Base-by-base conservation (phyloP, 805 yeast species). In the Candida nanaspora region DNA sequence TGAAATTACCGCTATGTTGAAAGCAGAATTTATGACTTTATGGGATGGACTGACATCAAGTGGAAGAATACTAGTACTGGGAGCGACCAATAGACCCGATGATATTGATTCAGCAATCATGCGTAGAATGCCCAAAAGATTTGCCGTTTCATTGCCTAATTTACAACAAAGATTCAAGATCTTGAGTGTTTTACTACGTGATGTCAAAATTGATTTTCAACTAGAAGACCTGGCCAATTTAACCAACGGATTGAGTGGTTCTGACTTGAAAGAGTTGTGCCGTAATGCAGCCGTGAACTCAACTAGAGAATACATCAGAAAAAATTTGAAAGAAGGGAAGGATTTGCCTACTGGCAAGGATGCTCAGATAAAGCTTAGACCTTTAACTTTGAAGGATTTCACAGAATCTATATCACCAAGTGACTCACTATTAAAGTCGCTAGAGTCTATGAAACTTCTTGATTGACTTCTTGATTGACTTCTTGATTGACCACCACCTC, bases 21-120 rank as follows among this genome's bases (percentile, higher is more conserved):
- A 91, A 62, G 96, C 98, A 1, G 98, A 91, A 61, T 93, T 91
- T 55, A 91, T 91, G 97, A 87, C 96, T 0, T 66, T 91, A 38
- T 91, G 98, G 98, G 98, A 91, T 60, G 98, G 98, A 0, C 67
- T 91, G 26, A 63, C 75, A 7, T 73, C 84, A 9, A 58, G 63
- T n/a, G 95, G 95, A 2, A 70, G 95, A 36, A 75, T 93, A 4
- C 66, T 91, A 66, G 87, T 91, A 2, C 73, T 91, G 52, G 98
- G 98, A 3, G 98, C 98, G 9, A 91, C 98, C 0, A 91, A 91
- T 59, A 70, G 98, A 48, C 88, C 93, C 33, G 74, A 76, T 45
- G 98, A 91, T 58, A 91, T 91, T 35, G 98, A 91, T 56, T 74
- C 76, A 46, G 98, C 98, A 2, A 86, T 91, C 55, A 68, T 93